phyloP scores from a whole-genome alignment of 345 rosid genomes.

The Lepidium aucheri region DNA sequence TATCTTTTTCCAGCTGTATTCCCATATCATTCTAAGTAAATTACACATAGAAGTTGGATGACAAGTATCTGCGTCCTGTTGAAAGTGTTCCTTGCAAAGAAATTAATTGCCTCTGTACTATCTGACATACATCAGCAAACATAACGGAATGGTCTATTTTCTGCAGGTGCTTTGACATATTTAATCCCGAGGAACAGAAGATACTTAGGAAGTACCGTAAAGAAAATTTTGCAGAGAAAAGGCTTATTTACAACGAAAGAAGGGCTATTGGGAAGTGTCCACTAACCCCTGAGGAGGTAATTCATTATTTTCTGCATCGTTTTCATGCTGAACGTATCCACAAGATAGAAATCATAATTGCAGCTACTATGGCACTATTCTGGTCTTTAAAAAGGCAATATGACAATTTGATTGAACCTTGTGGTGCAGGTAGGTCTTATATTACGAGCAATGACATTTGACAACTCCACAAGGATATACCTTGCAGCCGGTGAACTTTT shows the following conservation, averaged over 20 bases:
- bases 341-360: background rate
- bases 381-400: background rate
- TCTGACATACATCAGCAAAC: constrained; percentile 4
- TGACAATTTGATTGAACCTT: constrained; percentile 15
- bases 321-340: background rate
- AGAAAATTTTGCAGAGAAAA: constrained; percentile 76
- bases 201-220: constrained; percentile 71
- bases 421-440: constrained; percentile 80
- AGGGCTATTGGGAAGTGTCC: constrained; percentile 92
- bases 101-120: background rate
- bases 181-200: constrained; percentile 60
- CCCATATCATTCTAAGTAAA: background rate
- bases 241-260: constrained; percentile 58
- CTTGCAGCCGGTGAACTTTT: constrained; percentile 94
- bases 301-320: background rate
- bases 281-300: constrained; percentile 88
- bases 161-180: constrained; percentile 88
- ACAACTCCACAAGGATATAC: constrained; percentile 82
- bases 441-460: constrained; percentile 81
- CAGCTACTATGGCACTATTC: background rate
- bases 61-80: background rate
- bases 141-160: background rate
- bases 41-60: background rate
- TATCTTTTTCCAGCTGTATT: constrained; percentile 1
- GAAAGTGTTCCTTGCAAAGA: background rate